These are phyloP conservation scores for Sarocladium brachiariae DNA, from an alignment of 2,329 filamentous ascomycete species.

Conservation along the genomic window DNA sequence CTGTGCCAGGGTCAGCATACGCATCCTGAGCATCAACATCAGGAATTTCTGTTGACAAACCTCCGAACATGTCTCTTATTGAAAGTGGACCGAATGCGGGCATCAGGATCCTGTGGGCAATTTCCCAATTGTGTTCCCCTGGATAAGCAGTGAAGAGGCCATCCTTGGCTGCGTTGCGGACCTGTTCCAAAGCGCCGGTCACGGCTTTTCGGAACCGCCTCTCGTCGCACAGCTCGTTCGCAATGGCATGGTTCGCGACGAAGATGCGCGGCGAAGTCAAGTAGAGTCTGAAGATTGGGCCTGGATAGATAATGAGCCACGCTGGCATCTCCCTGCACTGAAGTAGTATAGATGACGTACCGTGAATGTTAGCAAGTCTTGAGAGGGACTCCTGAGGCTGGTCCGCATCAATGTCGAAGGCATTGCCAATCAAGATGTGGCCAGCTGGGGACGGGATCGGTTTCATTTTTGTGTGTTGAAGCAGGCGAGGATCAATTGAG, in stretches of 20 bases:
- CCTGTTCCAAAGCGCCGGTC: slow-evolving; percentile 35
- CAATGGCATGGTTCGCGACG: slow-evolving; percentile 40
- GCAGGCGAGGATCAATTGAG: too few relatives aligned
- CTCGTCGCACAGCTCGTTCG: slow-evolving; percentile 53
- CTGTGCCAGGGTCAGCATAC: slow-evolving; percentile 20
- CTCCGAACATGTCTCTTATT: slow-evolving; percentile 49
- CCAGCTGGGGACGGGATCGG: slow-evolving; percentile 7
- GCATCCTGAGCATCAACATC: background rate
- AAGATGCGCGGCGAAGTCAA: slow-evolving; percentile 24
- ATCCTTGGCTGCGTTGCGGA: slow-evolving; percentile 42
- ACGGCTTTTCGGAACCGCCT: slow-evolving; percentile 48
- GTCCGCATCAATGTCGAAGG: slow-evolving; percentile 1
- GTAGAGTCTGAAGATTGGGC: slow-evolving; percentile 1
- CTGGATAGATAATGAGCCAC: slow-evolving; percentile 24
- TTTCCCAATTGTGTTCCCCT: slow-evolving; percentile 26
- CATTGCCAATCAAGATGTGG: slow-evolving; percentile 8
- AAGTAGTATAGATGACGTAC: background rate
- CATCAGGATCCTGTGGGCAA: slow-evolving; percentile 55
- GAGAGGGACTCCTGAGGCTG: background rate
- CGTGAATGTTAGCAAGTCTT: background rate
- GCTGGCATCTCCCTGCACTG: too few relatives aligned
- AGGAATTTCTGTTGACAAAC: background rate
- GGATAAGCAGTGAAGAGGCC: slow-evolving; percentile 17
- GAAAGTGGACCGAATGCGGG: slow-evolving; percentile 58
- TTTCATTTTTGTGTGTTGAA: too few relatives aligned